Percentiles rank a stretch among this genome's conserved stretches.
phyloP scores from a whole-genome alignment of 164 flowering plant species.

The Euptelea pleiosperma region DNA sequence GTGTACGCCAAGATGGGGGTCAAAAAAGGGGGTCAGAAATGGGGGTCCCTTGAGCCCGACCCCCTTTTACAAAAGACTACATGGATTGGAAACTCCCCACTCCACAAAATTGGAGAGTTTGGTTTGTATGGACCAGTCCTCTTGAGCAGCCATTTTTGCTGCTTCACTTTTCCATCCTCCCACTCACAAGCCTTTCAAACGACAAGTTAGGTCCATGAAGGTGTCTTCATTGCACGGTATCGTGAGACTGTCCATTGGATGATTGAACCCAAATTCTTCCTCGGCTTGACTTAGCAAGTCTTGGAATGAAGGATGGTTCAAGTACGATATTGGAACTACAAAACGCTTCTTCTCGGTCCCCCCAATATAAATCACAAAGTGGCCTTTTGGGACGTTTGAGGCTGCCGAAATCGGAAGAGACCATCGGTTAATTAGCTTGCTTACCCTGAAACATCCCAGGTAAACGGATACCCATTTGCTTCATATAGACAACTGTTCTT shows the following conservation, averaged over 20 bases:
- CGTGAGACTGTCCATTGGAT: constrained; percentile 5
- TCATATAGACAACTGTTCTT: no score
- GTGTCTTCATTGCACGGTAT: not conserved
- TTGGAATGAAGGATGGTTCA: constrained; percentile 12
- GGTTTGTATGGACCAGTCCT: no score
- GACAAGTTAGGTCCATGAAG: not conserved
- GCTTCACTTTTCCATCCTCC: not conserved
- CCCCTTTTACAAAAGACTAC: no score
- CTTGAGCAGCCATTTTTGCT: no score
- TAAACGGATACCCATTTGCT: constrained; percentile 21
- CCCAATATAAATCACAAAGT: constrained; percentile 37
- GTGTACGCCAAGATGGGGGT: no score
- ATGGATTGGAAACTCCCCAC: not conserved
- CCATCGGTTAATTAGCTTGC: constrained; percentile 7
- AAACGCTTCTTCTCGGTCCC: constrained; percentile 20
- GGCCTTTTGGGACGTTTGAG: constrained; percentile 27
- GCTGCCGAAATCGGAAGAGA: no score
- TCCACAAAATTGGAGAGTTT: not conserved
- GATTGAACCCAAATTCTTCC: not conserved
- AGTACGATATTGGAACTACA: constrained; percentile 12
- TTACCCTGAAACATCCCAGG: constrained; percentile 9
- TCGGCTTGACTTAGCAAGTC: no score
- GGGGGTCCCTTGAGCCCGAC: no score
- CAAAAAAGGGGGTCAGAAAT: no score
- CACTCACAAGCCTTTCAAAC: not conserved